Evolutionary conservation across 306 rosid genomes (phyloP).

Genomic region (Echinosophora koreensis): DNA sequence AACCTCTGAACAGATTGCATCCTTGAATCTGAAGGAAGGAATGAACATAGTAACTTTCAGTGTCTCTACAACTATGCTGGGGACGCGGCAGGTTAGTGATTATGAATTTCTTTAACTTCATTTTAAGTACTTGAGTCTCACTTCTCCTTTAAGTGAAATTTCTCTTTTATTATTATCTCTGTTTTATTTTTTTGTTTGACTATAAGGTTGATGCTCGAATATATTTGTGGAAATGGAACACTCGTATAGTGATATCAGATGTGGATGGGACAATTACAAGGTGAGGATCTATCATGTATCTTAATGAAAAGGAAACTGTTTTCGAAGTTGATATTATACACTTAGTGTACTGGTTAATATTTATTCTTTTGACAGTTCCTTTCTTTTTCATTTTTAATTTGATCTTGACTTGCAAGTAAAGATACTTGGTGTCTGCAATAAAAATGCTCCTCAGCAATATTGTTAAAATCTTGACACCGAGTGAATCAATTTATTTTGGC

Average conservation of each 20-base stretch:
- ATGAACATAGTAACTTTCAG: slow-evolving; percentile 78
- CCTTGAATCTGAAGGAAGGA: slow-evolving; percentile 88
- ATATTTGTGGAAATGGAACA: slow-evolving; percentile 95
- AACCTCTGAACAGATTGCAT: slow-evolving; percentile 87
- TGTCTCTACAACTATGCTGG: slow-evolving; percentile 75
- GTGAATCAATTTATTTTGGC: slow-evolving; percentile 1
- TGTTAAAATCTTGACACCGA: neutral
- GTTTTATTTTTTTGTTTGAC: slow-evolving; percentile 1
- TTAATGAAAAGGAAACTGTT: slow-evolving; percentile 35
- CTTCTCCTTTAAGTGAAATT: slow-evolving; percentile 8
- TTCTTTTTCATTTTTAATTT: slow-evolving; percentile 34
- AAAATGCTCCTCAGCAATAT: neutral
- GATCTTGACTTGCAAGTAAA: slow-evolving; percentile 11
- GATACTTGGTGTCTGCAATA: neutral
- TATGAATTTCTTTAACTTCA: slow-evolving; percentile 19
- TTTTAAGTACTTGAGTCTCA: neutral
- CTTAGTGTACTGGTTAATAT: neutral
- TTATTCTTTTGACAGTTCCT: slow-evolving; percentile 24
- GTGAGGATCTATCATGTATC: slow-evolving; percentile 52
- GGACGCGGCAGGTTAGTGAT: slow-evolving; percentile 72
- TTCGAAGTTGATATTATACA: slow-evolving; percentile 2
- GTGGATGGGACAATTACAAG: slow-evolving; percentile 99
- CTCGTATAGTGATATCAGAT: slow-evolving; percentile 92
- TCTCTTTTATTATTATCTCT: slow-evolving; percentile 20
- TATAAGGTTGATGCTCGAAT: slow-evolving; percentile 85